Percentiles rank a stretch among this genome's conserved stretches.
phyloP scores from a whole-genome alignment of 75 land plant species.

The Adiantum capillusveneris region DNA sequence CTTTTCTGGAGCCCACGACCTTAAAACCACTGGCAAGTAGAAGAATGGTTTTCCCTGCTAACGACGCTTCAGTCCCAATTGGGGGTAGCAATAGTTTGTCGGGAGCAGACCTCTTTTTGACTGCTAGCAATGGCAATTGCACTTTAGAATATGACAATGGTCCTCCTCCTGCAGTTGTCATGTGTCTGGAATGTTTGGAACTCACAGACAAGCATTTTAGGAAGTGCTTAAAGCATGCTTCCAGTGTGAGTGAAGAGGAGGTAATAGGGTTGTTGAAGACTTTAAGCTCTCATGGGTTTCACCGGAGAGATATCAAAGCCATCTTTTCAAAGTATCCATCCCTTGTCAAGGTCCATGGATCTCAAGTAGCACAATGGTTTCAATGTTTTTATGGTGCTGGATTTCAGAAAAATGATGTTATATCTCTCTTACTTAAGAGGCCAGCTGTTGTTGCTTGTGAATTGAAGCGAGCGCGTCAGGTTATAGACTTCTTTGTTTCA shows the following conservation, averaged over 20 bases:
- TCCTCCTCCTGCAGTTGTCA: too few species aligned
- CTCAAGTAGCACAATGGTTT: not conserved
- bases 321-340: slow-evolving; percentile 2
- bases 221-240: not conserved
- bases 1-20: too few species aligned
- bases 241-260: not conserved
- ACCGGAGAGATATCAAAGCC: not conserved
- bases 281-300: not conserved
- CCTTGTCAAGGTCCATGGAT: not conserved
- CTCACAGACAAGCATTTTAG: not conserved
- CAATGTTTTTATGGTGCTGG: not conserved
- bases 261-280: not conserved
- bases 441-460: slow-evolving; percentile 14
- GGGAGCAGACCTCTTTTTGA: too few species aligned
- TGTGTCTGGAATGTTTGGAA: too few species aligned
- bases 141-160: too few species aligned
- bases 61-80: too few species aligned
- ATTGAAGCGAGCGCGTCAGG: slow-evolving; percentile 3
- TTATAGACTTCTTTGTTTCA: slow-evolving; percentile 10
- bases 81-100: too few species aligned
- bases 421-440: slow-evolving; percentile 17
- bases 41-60: too few species aligned
- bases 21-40: too few species aligned
- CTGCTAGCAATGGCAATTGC: too few species aligned
- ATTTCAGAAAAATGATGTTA: slow-evolving; percentile 6